A percentile compares a stretch with the other conserved stretches of the same genome.
phyloP scores from a whole-genome alignment of 495 filamentous ascomycete species.

The Aspergillus asperescens region DNA sequence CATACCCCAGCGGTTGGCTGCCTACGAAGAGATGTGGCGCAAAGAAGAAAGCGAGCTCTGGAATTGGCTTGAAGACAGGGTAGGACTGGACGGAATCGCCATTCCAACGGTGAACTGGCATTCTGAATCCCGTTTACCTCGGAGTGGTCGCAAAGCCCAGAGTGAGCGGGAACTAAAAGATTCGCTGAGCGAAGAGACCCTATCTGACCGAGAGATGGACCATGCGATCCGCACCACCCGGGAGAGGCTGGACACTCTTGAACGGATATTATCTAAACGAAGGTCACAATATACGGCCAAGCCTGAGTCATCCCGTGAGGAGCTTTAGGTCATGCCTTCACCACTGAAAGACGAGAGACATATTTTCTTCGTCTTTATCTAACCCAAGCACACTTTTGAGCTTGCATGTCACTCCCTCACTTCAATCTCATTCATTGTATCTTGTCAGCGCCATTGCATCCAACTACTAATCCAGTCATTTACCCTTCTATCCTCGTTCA shows the following conservation, averaged over 20 bases:
- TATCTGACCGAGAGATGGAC: conserved; percentile 75
- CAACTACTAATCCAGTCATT: neutral
- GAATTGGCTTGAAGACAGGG: conserved; percentile 91
- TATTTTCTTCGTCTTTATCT: neutral
- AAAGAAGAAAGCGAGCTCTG: conserved; percentile 87
- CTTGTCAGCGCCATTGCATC: neutral
- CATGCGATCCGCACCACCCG: conserved; percentile 83
- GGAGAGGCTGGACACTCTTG: conserved; percentile 69
- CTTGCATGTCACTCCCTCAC: neutral
- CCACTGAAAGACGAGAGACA: neutral
- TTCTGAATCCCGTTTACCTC: conserved; percentile 20
- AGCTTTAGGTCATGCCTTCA: conserved; percentile 6
- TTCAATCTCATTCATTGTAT: neutral
- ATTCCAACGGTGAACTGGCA: conserved; percentile 31
- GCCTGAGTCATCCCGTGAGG: conserved; percentile 7
- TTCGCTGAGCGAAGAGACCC: conserved; percentile 60
- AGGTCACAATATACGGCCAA: conserved; percentile 23
- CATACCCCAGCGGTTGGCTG: conserved; percentile 63
- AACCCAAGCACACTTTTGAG: neutral
- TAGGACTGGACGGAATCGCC: conserved; percentile 65
- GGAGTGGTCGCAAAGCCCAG: conserved; percentile 19
- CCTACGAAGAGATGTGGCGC: conserved; percentile 92
- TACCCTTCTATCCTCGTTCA: neutral
- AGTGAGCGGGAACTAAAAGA: conserved; percentile 32
- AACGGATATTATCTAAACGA: conserved; percentile 60